Base-by-base conservation (phyloP, 805 yeast genomes). In the Lachancea fermentati region DNA sequence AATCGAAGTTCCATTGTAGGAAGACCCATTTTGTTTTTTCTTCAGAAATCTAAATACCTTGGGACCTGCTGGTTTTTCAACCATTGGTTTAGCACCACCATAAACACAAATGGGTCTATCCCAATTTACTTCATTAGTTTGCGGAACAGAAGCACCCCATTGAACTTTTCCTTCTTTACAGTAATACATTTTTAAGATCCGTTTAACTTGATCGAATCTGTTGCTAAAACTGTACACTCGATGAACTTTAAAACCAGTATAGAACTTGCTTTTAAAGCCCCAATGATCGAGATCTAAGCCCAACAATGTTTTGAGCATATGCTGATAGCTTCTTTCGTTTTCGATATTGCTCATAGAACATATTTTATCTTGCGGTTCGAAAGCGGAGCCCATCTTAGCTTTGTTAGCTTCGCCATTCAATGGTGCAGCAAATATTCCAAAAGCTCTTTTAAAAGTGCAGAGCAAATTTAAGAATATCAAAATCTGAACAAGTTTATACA, bases 171-270 rank as follows among this genome's bases (percentile, higher is more conserved):
- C 86, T 4, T 63, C 55, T 13, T 67, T 54, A 54, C 88, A 81
- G 48, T 71, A 78, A 0, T 72, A 62, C 13, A 80, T 46, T 3
- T 71, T 57, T 13, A 78, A 54, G 44, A 67, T 69, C 42, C 71
- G 76, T 40, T 65, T 52, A 41, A 67, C 47, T 5, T 71, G 67
- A 30, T 69, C 60, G 39, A 58, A 34, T 16, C 62, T 38, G 22
- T 63, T 56, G 34, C 68, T 71, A 17, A 71, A 53, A 16, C 69
- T 64, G 43, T 71, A 72, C 15, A 72, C 69, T 37, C 80, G 64
- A 36, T 71, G 71, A 2, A 79, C 59, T 41, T 73, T 72, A 49
- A 78, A 75, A 0, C 87, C 87, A 0, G 79, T 67, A 48, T 71
- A 80, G 1, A 73, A 69, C 9, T 60, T 37, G 26, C 47, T 41